Base-by-base conservation (phyloP, 331 rosid genomes). In the Acacia concinna region DNA sequence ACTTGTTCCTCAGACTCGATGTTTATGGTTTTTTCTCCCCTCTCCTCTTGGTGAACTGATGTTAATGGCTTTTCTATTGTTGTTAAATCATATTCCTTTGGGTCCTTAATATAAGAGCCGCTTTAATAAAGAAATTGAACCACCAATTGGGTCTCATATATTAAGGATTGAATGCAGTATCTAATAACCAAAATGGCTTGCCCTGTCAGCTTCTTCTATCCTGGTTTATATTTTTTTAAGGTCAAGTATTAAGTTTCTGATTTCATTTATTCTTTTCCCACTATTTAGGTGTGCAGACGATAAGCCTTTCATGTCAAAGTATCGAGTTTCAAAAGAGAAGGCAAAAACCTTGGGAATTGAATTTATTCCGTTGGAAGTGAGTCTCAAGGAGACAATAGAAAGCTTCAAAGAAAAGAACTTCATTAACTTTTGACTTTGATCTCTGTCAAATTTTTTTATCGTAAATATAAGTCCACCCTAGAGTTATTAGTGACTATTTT, bases 321-420 rank as follows among this genome's bases (percentile, higher is more conserved):
- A 47, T 74, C 85, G 84, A 41, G n/a, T 80, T 63, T 89, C 91
- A 20, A 71, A 86, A 56, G 84, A 74, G 25, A 89, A 77, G 47
- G 89, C 75, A 9, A 73, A 70, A 56, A 68, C 72, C 17, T 82
- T 87, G 81, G 91, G 88, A 68, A 68, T 89, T 71, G 71, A 81
- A 52, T 86, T 82, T 71, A 81, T 78, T 59, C 91, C 88, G 25
- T 59, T 89, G 57, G 87, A 89, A 71, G 74, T 40, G 52, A 84
- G 60, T 41, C 34, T 87, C 2, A 80, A 52, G 83, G 93, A 86
- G 68, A 83, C 86, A 5, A 81, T 87, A 49, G 88, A 86, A 83
- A 70, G 88, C 84, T 74, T 89, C 10, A 81, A 79, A 57, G 88
- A 85, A 30, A 89, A 87, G 73, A 84, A 78, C 11, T 70, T 85